Base-by-base conservation (phyloP, 108 stramenopile species). In the Nitzschia sp. region DNA sequence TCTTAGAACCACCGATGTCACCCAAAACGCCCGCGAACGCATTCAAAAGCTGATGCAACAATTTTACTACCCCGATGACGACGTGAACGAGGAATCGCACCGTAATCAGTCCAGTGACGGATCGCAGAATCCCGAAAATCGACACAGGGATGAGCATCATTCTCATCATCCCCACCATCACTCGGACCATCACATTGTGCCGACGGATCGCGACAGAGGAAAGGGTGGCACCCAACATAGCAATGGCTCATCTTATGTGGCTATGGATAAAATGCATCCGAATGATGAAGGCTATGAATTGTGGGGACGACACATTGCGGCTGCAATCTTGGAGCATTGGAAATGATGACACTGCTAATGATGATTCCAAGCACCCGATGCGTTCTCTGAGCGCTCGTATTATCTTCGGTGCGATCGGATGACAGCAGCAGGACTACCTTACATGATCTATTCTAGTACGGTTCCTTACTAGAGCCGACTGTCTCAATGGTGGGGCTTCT, bases 231-330 rank as follows among this genome's bases (percentile, higher is more conserved):
- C 34, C 32, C 44, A 22, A 46, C 45, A 47, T 5, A 30, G 16
- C 2, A 63, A 16, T 29, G 36, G 59, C 9, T 48, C 62, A 47
- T 19, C 26, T 5, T 66, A 66, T 25, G 57, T 89, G 21, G 64
- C 83, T 11, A 44, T 71, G 6, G 88, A 89, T 56, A 56, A 57
- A 55, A 72, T 86, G 16, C 88, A 89, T 71, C 85, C 85, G 0
- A 89, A 79, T 63, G 85, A 89, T 45, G 76, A 77, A 54, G 85
- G 88, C 17, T 89, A 85, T 45, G 84, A 85, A 48, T 67, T 81
- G 44, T 89, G 87, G 87, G 87, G 87, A 29, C 61, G 80, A 35
- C 76, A 79, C 58, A 89, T 89, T 53, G 87, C 84, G 22, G 67
- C 57, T 25, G 78, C 75, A 2, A 81, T 89, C 55, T 32, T 85